A percentile compares a stretch with the other conserved stretches of the same genome.
Evolutionary conservation across 495 filamentous ascomycete genomes (phyloP).

Genomic region (Penicillium cataractarum): DNA sequence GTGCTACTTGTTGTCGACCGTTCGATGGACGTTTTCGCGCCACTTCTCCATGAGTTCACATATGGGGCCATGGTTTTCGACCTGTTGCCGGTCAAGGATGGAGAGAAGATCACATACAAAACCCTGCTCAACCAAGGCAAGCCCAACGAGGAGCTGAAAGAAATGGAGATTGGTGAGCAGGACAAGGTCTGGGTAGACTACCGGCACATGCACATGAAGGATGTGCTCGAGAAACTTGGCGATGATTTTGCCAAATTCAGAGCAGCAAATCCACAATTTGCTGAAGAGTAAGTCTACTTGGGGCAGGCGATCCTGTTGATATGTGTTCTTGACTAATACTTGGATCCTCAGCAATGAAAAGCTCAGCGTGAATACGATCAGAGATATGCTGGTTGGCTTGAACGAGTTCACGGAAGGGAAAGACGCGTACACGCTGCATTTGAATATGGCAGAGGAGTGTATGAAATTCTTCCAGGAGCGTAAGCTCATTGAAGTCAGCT

Average conservation of each 20-base stretch:
- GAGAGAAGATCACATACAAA: conserved; percentile 84
- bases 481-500: conserved; percentile 85
- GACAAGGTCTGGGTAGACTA: conserved; percentile 94
- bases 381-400: conserved; percentile 93
- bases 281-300: conserved; percentile 57
- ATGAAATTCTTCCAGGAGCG: conserved; percentile 87
- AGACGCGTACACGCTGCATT: conserved; percentile 89
- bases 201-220: conserved; percentile 95
- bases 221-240: conserved; percentile 92
- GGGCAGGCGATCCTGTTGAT: background rate
- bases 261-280: conserved; percentile 91
- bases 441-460: conserved; percentile 97
- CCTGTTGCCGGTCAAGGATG: conserved; percentile 82
- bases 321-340: conserved; percentile 7
- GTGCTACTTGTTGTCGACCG: conserved; percentile 87
- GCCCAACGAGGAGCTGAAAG: conserved; percentile 72
- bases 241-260: conserved; percentile 91
- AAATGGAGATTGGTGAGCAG: conserved; percentile 85
- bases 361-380: conserved; percentile 84
- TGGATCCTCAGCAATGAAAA: conserved; percentile 54
- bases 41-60: conserved; percentile 92
- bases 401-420: conserved; percentile 95
- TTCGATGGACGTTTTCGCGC: conserved; percentile 87
- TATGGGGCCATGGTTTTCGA: conserved; percentile 99
- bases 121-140: conserved; percentile 73